Evolutionary conservation across 2,329 filamentous ascomycete species (phyloP).

Genomic region (Xylaria sp.): DNA sequence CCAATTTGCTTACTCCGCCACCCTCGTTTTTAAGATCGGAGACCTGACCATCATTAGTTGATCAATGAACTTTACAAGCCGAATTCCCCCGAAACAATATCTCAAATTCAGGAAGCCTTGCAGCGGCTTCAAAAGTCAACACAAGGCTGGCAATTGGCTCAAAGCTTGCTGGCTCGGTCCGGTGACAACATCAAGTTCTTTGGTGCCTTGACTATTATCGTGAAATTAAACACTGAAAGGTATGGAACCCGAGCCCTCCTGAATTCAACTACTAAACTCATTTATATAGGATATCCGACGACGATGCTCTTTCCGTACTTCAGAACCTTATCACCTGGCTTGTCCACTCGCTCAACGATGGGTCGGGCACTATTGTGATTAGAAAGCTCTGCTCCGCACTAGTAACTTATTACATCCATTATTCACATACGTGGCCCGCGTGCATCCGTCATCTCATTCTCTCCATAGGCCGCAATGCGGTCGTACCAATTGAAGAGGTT

Average conservation of each 20-base stretch:
- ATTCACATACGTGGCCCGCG: constrained; percentile 72
- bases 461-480: constrained; percentile 62
- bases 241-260: constrained; percentile 51
- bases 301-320: constrained; percentile 68
- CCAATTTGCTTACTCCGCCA: not conserved
- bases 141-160: constrained; percentile 86
- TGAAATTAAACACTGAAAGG: constrained; percentile 95
- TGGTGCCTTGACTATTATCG: constrained; percentile 88
- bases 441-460: constrained; percentile 72
- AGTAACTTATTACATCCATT: constrained; percentile 78
- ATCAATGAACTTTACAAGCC: constrained; percentile 65
- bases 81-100: constrained; percentile 59
- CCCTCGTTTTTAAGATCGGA: not conserved
- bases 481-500: constrained; percentile 60
- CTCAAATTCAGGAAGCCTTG: constrained; percentile 74
- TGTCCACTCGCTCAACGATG: constrained; percentile 61
- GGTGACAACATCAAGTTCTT: constrained; percentile 88
- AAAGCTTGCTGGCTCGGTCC: constrained; percentile 74
- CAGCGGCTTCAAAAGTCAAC: constrained; percentile 81
- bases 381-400: constrained; percentile 82
- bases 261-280: constrained; percentile 43
- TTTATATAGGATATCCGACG: constrained; percentile 60
- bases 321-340: constrained; percentile 72
- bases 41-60: constrained; percentile 50
- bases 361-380: constrained; percentile 68